These are phyloP conservation scores for Debaryomyces psychrophilus DNA, from an alignment of 1,139 yeast species.

Conservation along the genomic window DNA sequence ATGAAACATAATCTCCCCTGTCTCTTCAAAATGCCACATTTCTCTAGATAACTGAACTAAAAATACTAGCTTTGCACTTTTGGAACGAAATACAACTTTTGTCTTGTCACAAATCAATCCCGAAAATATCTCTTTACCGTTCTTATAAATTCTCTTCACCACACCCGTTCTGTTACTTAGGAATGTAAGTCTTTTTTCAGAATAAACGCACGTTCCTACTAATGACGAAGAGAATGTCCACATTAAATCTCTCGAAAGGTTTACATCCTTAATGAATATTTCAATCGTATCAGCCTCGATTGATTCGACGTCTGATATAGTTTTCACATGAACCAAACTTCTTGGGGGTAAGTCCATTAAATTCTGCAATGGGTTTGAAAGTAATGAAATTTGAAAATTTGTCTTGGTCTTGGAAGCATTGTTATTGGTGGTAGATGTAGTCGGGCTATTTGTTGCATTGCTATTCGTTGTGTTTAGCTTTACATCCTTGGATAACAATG, in stretches of 20 bases:
- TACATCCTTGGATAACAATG: conserved; percentile 3
- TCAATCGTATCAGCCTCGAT: conserved; percentile 84
- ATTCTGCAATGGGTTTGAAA: conserved; percentile 64
- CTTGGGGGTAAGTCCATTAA: conserved; percentile 70
- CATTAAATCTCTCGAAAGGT: conserved; percentile 89
- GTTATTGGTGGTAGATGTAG: conserved; percentile 9
- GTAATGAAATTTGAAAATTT: conserved; percentile 53
- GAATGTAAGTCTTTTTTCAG: conserved; percentile 66
- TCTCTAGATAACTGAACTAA: conserved; percentile 88
- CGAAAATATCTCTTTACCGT: conserved; percentile 67
- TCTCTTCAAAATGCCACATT: conserved; percentile 98
- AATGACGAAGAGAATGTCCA: conserved; percentile 77
- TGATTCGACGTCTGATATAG: conserved; percentile 36
- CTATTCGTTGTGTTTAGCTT: background rate
- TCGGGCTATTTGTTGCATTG: background rate
- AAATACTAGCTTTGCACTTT: conserved; percentile 81
- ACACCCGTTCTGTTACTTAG: conserved; percentile 61
- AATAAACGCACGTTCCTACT: conserved; percentile 65
- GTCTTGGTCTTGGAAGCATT: conserved; percentile 19
- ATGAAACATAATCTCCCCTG: conserved; percentile 92
- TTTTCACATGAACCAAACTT: conserved; percentile 57
- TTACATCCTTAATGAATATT: conserved; percentile 76
- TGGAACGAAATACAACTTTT: conserved; percentile 82
- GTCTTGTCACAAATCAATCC: conserved; percentile 75
- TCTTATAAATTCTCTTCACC: conserved; percentile 67